These are phyloP conservation scores for Hypomontagnella submonticulosa DNA, from an alignment of 495 filamentous ascomycete genomes.

Conservation along the genomic window DNA sequence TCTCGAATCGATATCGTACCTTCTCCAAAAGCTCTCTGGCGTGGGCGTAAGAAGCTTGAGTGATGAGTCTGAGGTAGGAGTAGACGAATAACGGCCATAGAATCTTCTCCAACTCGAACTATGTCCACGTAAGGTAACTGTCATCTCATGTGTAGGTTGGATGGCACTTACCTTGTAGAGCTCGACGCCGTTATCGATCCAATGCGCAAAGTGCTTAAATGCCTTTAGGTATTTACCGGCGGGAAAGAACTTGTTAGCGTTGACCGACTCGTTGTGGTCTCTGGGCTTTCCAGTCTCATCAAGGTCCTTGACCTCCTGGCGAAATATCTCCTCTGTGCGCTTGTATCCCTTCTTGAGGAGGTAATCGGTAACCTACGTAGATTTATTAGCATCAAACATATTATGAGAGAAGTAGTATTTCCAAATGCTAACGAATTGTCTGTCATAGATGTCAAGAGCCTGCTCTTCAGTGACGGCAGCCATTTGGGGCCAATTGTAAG, in stretches of 20 bases:
- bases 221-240: slow-evolving; percentile 74
- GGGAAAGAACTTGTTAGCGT: slow-evolving; percentile 38
- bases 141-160: background rate
- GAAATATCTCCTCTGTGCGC: slow-evolving; percentile 90
- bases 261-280: slow-evolving; percentile 28
- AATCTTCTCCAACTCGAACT: slow-evolving; percentile 88
- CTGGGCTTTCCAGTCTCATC: slow-evolving; percentile 46
- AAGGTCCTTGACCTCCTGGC: slow-evolving; percentile 79
- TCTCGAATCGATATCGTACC: slow-evolving; percentile 75
- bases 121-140: slow-evolving; percentile 45
- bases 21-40: slow-evolving; percentile 74
- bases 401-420: background rate
- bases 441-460: too few species aligned
- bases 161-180: slow-evolving; percentile 81
- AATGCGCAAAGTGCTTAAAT: slow-evolving; percentile 76
- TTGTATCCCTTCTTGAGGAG: slow-evolving; percentile 95
- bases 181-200: slow-evolving; percentile 90
- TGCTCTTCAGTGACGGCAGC: too few species aligned
- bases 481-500: too few species aligned
- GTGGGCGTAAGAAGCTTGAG: slow-evolving; percentile 75
- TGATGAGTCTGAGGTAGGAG: slow-evolving; percentile 85
- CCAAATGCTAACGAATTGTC: too few species aligned
- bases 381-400: slow-evolving; percentile 2
- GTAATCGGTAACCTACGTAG: slow-evolving; percentile 88
- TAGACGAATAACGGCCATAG: slow-evolving; percentile 95